Evolutionary conservation across 2,329 filamentous ascomycete genomes (phyloP), one percentile per base, ranked within the genome.

Genomic region (Chalaropsis thielavioides): DNA sequence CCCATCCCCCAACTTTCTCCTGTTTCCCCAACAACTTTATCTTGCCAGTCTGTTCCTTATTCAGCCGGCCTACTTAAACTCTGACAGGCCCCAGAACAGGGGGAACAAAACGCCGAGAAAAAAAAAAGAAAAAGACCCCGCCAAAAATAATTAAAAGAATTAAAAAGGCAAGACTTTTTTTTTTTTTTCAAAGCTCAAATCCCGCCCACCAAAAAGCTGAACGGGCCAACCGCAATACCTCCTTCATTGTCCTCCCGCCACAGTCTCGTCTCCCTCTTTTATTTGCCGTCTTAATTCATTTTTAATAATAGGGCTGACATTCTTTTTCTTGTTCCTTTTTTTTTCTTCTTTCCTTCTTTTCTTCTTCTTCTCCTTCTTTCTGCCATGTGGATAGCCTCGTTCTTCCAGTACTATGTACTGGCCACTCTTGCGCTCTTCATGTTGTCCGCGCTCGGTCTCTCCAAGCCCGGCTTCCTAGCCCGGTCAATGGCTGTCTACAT

Each of bases 401-500:
- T 81, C 72, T 70, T 80, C 68, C 73, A 74, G 68, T 79, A 77
- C 70, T 85, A 84, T 72, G 69, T 74, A 69, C 78, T 74, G 73
- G 74, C 83, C 69, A 79, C 77, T 67, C 54, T 80, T 69, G 73
- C 75, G 72, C 80, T 89, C 79, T 88, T 85, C 76, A 76, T 83
- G 74, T 73, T 87, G 68, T 85, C 84, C 67, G 74, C 80, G 69
- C 75, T 81, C 70, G 66, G 66, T 44, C 70, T 83, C 54, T 81
- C 83, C 68, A 78, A 80, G 67, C 81, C 83, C 63, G 82, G 80
- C 72, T 92, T 90, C 76, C 81, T 80, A 70, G 88, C 87, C 69
- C 88, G 89, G 72, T 76, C 80, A 62, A 78, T 90, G 69, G 83
- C 84, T 69, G 79, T 81, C 60, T 90, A 89, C 73, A 76, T 87